These are phyloP conservation scores for Aspergillus cejpii DNA, from an alignment of 2,329 filamentous ascomycete species.

Conservation along the genomic window DNA sequence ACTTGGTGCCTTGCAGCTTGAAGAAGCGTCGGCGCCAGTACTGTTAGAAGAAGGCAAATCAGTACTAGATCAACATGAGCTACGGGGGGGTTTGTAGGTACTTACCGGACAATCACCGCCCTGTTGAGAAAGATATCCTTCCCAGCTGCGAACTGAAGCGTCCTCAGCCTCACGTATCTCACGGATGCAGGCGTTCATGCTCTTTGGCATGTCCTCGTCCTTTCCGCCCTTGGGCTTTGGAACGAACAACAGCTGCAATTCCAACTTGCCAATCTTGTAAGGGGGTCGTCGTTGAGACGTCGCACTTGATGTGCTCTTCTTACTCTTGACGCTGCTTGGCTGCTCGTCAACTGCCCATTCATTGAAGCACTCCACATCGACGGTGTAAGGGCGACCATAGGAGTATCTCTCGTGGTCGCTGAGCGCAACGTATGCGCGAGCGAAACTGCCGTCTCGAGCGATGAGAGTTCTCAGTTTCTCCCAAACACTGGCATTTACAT, in stretches of 20 bases:
- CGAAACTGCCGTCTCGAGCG: slow-evolving; percentile 88
- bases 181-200: slow-evolving; percentile 92
- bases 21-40: slow-evolving; percentile 98
- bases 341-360: slow-evolving; percentile 92
- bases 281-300: slow-evolving; percentile 64
- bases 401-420: slow-evolving; percentile 86
- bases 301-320: slow-evolving; percentile 61
- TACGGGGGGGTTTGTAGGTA: slow-evolving; percentile 24
- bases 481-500: slow-evolving; percentile 56
- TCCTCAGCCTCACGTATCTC: slow-evolving; percentile 89
- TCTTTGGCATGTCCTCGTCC: slow-evolving; percentile 98
- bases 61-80: neutral
- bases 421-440: slow-evolving; percentile 83
- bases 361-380: slow-evolving; percentile 93
- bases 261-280: slow-evolving; percentile 93
- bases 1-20: slow-evolving; percentile 80
- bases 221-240: slow-evolving; percentile 78
- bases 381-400: slow-evolving; percentile 78
- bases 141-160: slow-evolving; percentile 67
- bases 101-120: slow-evolving; percentile 95
- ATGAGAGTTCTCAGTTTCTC: slow-evolving; percentile 81
- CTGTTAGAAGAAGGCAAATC: slow-evolving; percentile 43
- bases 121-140: slow-evolving; percentile 90
- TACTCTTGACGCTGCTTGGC: slow-evolving; percentile 87
- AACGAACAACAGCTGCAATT: slow-evolving; percentile 89